Percentiles rank a stretch among this genome's conserved stretches.
phyloP scores from a whole-genome alignment of 1,139 yeast genomes.

The Kodamaea derodonti region DNA sequence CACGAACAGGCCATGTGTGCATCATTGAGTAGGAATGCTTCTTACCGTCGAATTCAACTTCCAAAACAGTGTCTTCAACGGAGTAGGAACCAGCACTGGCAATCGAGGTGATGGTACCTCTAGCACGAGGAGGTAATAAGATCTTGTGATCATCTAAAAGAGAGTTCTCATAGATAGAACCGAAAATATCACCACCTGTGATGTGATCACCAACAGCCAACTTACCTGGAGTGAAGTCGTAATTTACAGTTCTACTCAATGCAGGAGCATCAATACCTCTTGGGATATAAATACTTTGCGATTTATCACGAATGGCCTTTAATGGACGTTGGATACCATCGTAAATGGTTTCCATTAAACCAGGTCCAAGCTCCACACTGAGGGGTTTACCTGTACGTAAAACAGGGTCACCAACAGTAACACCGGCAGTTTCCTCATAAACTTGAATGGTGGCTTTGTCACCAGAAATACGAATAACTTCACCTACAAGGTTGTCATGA shows the following conservation, averaged over 20 bases:
- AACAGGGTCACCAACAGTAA: constrained; percentile 98
- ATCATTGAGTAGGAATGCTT: constrained; percentile 82
- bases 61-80: constrained; percentile 83
- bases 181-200: constrained; percentile 97
- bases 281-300: constrained; percentile 94
- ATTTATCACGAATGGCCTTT: constrained; percentile 78
- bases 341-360: constrained; percentile 96
- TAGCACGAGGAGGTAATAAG: constrained; percentile 93
- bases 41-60: constrained; percentile 91
- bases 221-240: constrained; percentile 79
- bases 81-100: constrained; percentile 89
- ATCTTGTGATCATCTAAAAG: constrained; percentile 89
- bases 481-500: constrained; percentile 95
- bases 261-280: constrained; percentile 98
- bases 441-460: constrained; percentile 98
- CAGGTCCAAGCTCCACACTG: constrained; percentile 98
- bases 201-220: constrained; percentile 94
- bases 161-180: constrained; percentile 90
- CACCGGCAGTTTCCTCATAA: constrained; percentile 98
- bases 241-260: constrained; percentile 71
- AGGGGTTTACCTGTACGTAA: constrained; percentile 96
- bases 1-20: constrained; percentile 99
- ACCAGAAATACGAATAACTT: constrained; percentile 92
- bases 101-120: constrained; percentile 90
- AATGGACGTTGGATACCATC: constrained; percentile 99